phyloP scores from a whole-genome alignment of 345 rosid genomes.

The Cardiospermum halicacabum region DNA sequence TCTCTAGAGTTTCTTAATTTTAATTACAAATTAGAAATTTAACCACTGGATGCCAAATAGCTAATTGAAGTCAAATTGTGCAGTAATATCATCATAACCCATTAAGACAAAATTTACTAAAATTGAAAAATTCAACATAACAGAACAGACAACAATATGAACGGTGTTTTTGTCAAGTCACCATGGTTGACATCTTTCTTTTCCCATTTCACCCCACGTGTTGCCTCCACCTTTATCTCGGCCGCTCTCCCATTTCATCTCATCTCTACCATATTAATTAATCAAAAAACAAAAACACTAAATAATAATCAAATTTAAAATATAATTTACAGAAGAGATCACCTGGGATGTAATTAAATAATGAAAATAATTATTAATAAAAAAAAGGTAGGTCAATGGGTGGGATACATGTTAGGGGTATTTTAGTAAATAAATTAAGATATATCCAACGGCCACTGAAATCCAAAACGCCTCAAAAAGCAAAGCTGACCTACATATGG shows the following conservation, averaged over 20 bases:
- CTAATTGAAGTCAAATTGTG: too few species aligned
- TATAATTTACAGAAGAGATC: neutral
- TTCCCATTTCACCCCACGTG: conserved; percentile 22
- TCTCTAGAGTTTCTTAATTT: too few species aligned
- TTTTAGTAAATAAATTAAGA: conserved; percentile 18
- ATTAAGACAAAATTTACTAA: too few species aligned
- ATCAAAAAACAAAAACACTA: too few species aligned
- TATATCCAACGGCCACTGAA: conserved; percentile 41
- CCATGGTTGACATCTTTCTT: conserved; percentile 21
- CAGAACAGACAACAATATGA: conserved; percentile 4
- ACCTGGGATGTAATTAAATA: conserved; percentile 6
- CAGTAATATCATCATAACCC: too few species aligned
- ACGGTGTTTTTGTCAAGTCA: conserved; percentile 14
- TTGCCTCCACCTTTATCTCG: conserved; percentile 22
- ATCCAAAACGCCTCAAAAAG: conserved; percentile 41
- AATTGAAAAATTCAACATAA: too few species aligned
- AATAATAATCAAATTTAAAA: neutral
- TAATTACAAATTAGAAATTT: too few species aligned
- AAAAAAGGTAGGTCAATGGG: conserved; percentile 20
- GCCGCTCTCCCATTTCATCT: neutral
- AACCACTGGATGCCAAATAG: too few species aligned
- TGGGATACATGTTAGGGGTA: conserved; percentile 33
- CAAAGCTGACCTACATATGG: conserved; percentile 38
- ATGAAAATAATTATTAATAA: conserved; percentile 5
- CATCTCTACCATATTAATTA: too few species aligned